A percentile compares a stretch with the other conserved stretches of the same genome.
Evolutionary conservation across 345 rosid species (phyloP).

Genomic region (Garcia nutans): DNA sequence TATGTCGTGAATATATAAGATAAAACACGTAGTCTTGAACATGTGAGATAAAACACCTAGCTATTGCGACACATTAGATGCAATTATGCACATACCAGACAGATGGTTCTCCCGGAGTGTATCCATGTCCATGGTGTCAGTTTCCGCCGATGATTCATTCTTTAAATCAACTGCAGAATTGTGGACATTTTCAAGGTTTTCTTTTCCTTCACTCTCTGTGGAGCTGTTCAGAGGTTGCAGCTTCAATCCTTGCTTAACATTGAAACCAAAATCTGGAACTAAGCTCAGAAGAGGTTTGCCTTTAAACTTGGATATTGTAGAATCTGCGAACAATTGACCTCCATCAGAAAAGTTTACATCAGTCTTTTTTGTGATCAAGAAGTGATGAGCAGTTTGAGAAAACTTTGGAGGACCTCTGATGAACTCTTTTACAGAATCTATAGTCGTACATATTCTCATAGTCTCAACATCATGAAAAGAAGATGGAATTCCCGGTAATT

Average conservation of each 20-base stretch:
- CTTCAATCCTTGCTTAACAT: conserved; percentile 45
- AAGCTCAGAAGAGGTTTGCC: conserved; percentile 45
- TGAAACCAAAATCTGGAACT: conserved; percentile 42
- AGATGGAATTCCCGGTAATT: conserved; percentile 25
- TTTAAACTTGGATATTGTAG: conserved; percentile 41
- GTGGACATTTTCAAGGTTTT: conserved; percentile 26
- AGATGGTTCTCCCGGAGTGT: conserved; percentile 32
- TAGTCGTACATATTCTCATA: conserved; percentile 47
- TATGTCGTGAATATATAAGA: too few relatives aligned
- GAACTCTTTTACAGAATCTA: conserved; percentile 42
- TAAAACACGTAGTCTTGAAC: too few relatives aligned
- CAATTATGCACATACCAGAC: conserved; percentile 40
- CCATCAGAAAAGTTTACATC: conserved; percentile 39
- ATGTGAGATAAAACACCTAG: not conserved
- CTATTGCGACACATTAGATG: not conserved
- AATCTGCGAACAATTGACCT: conserved; percentile 39
- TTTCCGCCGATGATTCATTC: conserved; percentile 70
- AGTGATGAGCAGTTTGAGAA: conserved; percentile 39
- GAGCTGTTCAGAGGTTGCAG: conserved; percentile 60
- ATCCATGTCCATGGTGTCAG: conserved; percentile 72
- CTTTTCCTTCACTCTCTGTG: conserved; percentile 43
- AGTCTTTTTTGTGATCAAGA: conserved; percentile 39
- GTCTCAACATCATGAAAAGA: conserved; percentile 37
- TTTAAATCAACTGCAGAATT: conserved; percentile 28
- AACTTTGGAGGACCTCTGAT: conserved; percentile 29